Evolutionary conservation across 2,329 filamentous ascomycete genomes (phyloP), one percentile per base, ranked within the genome.

Genomic region (Xylariaceae sp.): DNA sequence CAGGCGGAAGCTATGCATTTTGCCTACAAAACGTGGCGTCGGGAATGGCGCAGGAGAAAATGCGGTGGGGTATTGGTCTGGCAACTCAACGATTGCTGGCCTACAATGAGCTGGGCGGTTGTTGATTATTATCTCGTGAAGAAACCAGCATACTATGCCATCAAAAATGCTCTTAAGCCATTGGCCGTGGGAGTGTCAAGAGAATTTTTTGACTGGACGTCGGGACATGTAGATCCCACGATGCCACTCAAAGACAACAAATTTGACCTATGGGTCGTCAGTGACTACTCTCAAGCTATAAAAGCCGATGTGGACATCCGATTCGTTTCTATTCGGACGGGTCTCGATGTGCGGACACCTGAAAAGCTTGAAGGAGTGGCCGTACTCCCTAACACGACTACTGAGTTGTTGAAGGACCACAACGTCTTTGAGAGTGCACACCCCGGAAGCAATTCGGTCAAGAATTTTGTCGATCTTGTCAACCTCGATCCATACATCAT

Each of bases 11-110:
- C 75, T 39, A 67, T 79, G 55, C 65, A 68, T 3, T 71, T 66
- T 25, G 74, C 75, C 1, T 79, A 79, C 57, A 68, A 74, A 33
- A 63, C 68, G 3, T 80, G 83, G 83, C 70, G 82, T 38, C 73
- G 79, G 21, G 74, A 84, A 59, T 86, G 82, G 82, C 72, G 74
- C 56, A 71, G 56, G 69, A 79, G 56, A 56, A 80, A 63, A 73
- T 86, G 82, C 56, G 80, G 80, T 39, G 82, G 82, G 16, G 80
- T 79, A 10, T 64, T 86, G 35, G 79, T 85, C 5, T 86, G 82
- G 82, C 82, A 85, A 65, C 68, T 86, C 41, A 86, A 86, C 55
- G 83, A 86, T 64, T 84, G 80, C 64, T 86, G 81, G 80, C 82
- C 82, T 2, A 79, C 77, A 17, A 80, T 78, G 38, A 80, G 75